Evolutionary conservation across 2,329 filamentous ascomycete species (phyloP), one percentile per base, ranked within the genome.

Genomic region (Myriosclerotinia duriaeana): DNA sequence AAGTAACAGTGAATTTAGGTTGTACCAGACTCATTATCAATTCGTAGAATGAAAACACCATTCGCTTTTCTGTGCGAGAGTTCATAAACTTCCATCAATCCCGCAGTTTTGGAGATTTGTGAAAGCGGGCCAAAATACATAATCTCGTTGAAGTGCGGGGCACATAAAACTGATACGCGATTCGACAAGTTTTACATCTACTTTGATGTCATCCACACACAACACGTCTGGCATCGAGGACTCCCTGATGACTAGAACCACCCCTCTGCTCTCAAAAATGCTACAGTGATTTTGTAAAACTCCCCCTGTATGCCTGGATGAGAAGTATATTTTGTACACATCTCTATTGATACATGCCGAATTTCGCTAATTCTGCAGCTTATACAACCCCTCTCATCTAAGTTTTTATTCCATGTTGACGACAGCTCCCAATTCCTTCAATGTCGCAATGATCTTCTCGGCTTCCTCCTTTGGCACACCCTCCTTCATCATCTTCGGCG

Each of bases 401-500:
- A 34, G 82, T 92, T 97, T 79, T 82, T 93, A 98, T 79, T 99
- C 95, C 91, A 99, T 95, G 71, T 86, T 82, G 69, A 92, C 94
- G 71, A 91, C 92, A 71, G 90, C 95, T 72, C 95, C 95, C 69
- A 99, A 83, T 72, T 86, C 93, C 87, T 98, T 98, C 84, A 99
- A 85, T 53, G 91, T 88, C 79, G 92, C 91, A 68, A 99, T 87
- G 77, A 99, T 97, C 89, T 99, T 99, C 86, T 98, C 94, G 9
- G 92, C 93, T 79, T 99, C 96, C 77, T 99, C 95, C 87, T 99
- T 99, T 71, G 94, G 91, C 73, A 99, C 93, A 62, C 91, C 93
- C 82, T 99, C 95, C 89, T 98, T 98, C 92, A 99, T 91, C 80
- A 92, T 83, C 89, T 99, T 99, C 71, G 95, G 95, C 73, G 91